Evolutionary conservation across 352 stramenopile species (phyloP), one percentile per base, ranked within the genome.

Genomic region (Sclerospora graminicola): DNA sequence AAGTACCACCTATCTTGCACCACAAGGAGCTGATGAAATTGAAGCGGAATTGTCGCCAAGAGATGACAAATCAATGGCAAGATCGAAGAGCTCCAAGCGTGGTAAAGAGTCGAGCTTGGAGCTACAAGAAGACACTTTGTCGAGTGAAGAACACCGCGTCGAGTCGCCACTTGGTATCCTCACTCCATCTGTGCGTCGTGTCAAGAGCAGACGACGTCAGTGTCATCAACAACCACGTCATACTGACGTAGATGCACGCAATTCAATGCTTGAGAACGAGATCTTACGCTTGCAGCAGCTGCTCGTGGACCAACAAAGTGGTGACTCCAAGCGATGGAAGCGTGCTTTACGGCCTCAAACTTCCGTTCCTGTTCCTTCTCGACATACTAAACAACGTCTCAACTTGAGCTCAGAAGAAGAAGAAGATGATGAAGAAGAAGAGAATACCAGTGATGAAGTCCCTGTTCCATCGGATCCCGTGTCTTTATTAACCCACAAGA

Each of bases 281-380:
- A 86, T 89, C 29, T 41, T 86, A 49, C 73, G 77, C 8, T 60
- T 89, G n/a, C 74, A 86, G 46, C 63, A 82, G 23, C 68, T 89
- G 53, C 69, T 89, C 10, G 43, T 79, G 8, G 61, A 85, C 30
- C 76, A 81, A 32, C 49, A 57, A 34, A 73, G 60, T 23, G 55
- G 34, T 16, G n/a, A n/a, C n/a, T n/a, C n/a, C n/a, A n/a, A n/a
- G n/a, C n/a, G n/a, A n/a, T n/a, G n/a, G n/a, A n/a, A n/a, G n/a
- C n/a, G n/a, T n/a, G n/a, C n/a, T n/a, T n/a, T n/a, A n/a, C n/a
- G n/a, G n/a, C n/a, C n/a, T 33, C 36, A 28, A 31, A 14, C 57
- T 28, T n/a, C 53, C 16, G 15, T 24, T 8, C 45, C 43, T 27
- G 28, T 27, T 24, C 45, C 41, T 4, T 49, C 26, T 31, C 42